Percentiles rank a stretch among this genome's conserved stretches.
phyloP scores from a whole-genome alignment of 208 protist species.

The Leishmania amazonensis region DNA sequence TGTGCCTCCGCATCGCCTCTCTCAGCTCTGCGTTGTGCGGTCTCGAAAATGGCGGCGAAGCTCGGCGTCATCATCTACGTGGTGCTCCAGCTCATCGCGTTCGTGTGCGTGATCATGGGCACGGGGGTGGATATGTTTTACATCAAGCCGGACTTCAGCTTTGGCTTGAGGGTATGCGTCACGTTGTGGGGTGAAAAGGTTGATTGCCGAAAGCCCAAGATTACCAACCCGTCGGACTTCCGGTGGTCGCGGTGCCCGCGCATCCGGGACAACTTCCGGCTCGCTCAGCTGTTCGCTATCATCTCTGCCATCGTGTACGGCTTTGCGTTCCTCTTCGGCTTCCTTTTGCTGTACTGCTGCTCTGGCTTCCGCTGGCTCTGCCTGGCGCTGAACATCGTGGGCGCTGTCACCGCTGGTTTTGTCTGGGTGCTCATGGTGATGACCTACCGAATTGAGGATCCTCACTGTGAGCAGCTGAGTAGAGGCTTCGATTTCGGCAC shows the following conservation, averaged over 20 bases:
- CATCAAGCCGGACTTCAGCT: neutral
- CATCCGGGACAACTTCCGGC: constrained; percentile 40
- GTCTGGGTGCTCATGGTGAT: constrained; percentile 43
- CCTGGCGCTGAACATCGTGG: constrained; percentile 36
- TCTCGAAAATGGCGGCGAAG: neutral
- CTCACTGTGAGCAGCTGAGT: neutral
- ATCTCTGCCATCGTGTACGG: constrained; percentile 25
- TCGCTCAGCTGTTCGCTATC: constrained; percentile 42
- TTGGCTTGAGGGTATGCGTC: constrained; percentile 26
- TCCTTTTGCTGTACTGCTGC: constrained; percentile 47
- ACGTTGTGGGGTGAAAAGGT: constrained; percentile 55
- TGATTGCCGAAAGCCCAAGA: constrained; percentile 29
- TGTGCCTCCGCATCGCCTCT: neutral
- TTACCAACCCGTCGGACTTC: neutral
- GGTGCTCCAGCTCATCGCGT: constrained; percentile 43
- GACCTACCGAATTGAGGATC: constrained; percentile 9
- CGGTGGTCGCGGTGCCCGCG: constrained; percentile 14
- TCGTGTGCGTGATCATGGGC: constrained; percentile 51
- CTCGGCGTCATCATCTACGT: constrained; percentile 58
- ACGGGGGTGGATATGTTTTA: constrained; percentile 62
- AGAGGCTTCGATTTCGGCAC: constrained; percentile 41
- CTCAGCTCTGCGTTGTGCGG: neutral
- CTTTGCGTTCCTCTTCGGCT: constrained; percentile 23
- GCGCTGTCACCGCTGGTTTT: constrained; percentile 20
- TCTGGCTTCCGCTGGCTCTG: constrained; percentile 38